phyloP scores from a whole-genome alignment of 345 rosid species.

The Lagerstroemia speciosa region DNA sequence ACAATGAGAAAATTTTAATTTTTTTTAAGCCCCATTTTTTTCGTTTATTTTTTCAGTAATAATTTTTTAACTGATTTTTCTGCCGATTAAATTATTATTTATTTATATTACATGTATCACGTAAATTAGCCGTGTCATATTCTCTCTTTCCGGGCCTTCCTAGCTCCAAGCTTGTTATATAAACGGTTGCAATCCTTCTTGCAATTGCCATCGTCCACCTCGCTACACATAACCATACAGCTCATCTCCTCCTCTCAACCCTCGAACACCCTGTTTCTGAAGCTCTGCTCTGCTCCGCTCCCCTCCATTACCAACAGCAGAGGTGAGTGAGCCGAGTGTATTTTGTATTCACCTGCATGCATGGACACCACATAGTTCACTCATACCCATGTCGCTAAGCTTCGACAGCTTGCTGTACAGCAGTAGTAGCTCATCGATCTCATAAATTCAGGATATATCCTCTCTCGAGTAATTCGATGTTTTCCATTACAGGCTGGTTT shows the following conservation, averaged over 20 bases:
- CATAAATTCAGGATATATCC: not conserved
- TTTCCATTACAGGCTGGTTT: not conserved
- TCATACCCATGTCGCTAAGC: not conserved
- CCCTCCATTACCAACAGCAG: not conserved
- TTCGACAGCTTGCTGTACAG: not conserved
- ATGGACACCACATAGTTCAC: slow-evolving; percentile 3
- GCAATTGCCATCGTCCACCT: slow-evolving; percentile 21
- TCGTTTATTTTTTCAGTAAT: no score
- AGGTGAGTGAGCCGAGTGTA: not conserved
- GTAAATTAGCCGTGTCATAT: no score
- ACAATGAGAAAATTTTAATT: no score
- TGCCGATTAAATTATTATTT: no score
- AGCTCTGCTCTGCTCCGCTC: slow-evolving; percentile 17
- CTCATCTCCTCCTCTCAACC: not conserved
- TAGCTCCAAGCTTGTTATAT: not conserved
- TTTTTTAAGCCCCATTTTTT: no score
- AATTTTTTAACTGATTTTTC: no score
- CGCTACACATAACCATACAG: not conserved
- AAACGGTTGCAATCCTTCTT: slow-evolving; percentile 30
- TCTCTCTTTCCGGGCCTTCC: no score
- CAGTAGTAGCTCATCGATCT: not conserved
- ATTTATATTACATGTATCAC: no score
- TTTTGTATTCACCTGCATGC: not conserved
- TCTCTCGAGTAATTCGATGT: not conserved
- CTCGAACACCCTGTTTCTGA: slow-evolving; percentile 1